phyloP scores from a whole-genome alignment of 2,329 filamentous ascomycete genomes.

The Hypoxylon sp. region DNA sequence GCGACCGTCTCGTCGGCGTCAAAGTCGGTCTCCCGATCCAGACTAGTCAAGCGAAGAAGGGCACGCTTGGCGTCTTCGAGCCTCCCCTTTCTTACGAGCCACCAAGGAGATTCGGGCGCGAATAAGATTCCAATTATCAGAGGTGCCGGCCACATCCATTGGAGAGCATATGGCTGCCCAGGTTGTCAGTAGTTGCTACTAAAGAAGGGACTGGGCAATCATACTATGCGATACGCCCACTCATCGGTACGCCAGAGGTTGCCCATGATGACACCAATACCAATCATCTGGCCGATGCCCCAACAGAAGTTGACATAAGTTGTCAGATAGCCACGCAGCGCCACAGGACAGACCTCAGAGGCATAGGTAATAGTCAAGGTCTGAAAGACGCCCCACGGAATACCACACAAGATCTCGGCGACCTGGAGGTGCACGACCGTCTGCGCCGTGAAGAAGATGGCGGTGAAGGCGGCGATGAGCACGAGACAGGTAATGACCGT shows the following conservation, averaged over 20 bases:
- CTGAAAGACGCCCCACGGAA: constrained; percentile 74
- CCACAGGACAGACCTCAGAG: constrained; percentile 80
- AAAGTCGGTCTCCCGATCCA: constrained; percentile 76
- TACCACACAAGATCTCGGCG: constrained; percentile 74
- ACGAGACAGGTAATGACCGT: constrained; percentile 73
- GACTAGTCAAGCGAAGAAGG: constrained; percentile 75
- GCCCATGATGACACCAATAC: constrained; percentile 79
- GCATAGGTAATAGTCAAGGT: constrained; percentile 75
- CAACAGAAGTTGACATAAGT: constrained; percentile 85
- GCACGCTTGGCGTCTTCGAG: constrained; percentile 76
- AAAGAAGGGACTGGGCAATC: constrained; percentile 3
- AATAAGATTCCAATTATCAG: constrained; percentile 76
- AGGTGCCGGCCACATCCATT: constrained; percentile 84
- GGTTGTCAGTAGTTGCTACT: constrained; percentile 26
- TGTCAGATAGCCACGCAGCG: constrained; percentile 76
- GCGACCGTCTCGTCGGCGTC: constrained; percentile 87
- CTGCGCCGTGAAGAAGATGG: constrained; percentile 75
- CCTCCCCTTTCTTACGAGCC: constrained; percentile 78
- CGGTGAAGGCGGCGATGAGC: constrained; percentile 69
- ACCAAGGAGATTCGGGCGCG: constrained; percentile 81
- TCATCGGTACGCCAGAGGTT: constrained; percentile 76
- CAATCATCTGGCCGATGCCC: constrained; percentile 81
- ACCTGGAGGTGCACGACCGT: constrained; percentile 71
- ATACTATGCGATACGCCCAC: constrained; percentile 72
- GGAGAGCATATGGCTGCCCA: constrained; percentile 73